Evolutionary conservation across 805 yeast genomes (phyloP), one percentile per base, ranked within the genome.

Genomic region (Candida quercuum): DNA sequence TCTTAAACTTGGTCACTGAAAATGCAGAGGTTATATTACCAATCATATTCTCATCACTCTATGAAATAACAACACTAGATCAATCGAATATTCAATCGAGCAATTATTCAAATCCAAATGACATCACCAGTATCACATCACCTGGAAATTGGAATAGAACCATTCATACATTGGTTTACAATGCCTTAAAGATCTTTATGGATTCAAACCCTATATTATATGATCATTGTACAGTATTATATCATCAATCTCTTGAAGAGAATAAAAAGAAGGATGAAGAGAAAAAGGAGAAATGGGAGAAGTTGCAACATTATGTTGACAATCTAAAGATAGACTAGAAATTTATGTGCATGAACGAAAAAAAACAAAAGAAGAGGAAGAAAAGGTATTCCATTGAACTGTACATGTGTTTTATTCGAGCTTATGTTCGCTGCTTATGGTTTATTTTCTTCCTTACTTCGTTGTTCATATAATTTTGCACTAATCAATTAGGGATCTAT

Each of bases 11-110:
- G 50, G 88, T 93, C 34, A 86, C 94, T 16, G 98, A 93, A 54
- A 85, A 85, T 59, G 89, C 95, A 8, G 96, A 88, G 52, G 89
- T 85, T 26, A 87, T 91, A 38, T 67, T 93, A 50, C 98, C 99
- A 21, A 88, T 93, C 32, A 77, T 93, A 26, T 93, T 87, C 62
- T 83, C 96, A 2, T 77, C 96, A 2, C 70, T 93, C 47, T 91
- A 87, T 60, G 96, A 89, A 60, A 71, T 89, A 45, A 81, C 95
- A 1, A 35, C 51, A 5, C 34, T 51, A 33, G 52, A 60, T 40
- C 59, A 56, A 23, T 53, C 10, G 7, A 6, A 52, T 34, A 54
- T 53, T 14, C 29, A 21, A 10, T 27, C 39, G n/a, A n/a, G 24
- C 20, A 33, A 11, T 12, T 21, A 14, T 33, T 3, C 37, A 27